These are phyloP conservation scores for Vicia faba DNA, from an alignment of 306 rosid genomes.

Conservation along the genomic window DNA sequence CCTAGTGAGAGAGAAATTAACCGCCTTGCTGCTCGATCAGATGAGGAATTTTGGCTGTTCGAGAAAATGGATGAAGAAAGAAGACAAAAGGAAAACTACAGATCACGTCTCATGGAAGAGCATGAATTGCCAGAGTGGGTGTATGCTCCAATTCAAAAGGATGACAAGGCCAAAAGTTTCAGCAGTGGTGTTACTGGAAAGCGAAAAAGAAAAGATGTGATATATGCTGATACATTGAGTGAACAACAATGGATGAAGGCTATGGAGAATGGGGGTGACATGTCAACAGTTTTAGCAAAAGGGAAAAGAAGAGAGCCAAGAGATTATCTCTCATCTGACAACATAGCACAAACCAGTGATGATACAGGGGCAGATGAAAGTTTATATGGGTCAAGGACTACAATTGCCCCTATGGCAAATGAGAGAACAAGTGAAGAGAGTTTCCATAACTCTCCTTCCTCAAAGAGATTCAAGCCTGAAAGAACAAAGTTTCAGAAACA, in stretches of 20 bases:
- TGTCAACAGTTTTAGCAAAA: conserved; percentile 54
- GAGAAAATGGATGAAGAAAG: conserved; percentile 99
- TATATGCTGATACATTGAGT: conserved; percentile 82
- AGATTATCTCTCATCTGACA: conserved; percentile 48
- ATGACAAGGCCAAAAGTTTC: conserved; percentile 52
- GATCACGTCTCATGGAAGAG: conserved; percentile 95
- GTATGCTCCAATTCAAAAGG: conserved; percentile 64
- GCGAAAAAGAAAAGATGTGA: conserved; percentile 86
- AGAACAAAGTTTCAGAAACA: conserved; percentile 49
- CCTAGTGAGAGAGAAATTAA: conserved; percentile 99
- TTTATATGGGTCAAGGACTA: conserved; percentile 43
- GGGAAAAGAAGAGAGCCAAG: conserved; percentile 58
- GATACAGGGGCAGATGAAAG: conserved; percentile 51
- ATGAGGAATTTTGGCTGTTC: conserved; percentile 91
- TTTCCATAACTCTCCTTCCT: conserved; percentile 45
- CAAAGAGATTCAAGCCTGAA: conserved; percentile 68
- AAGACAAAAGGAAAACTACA: conserved; percentile 90
- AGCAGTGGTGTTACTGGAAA: conserved; percentile 60
- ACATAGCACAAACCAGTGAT: conserved; percentile 47
- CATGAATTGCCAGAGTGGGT: conserved; percentile 99
- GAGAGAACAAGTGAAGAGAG: too few species aligned
- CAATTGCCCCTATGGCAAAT: conserved; percentile 43
- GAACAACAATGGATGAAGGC: conserved; percentile 94
- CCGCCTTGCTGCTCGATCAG: conserved; percentile 97
- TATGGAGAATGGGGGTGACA: conserved; percentile 84